Evolutionary conservation across 139 green algal genomes (phyloP).

Genomic region (Micromonas commoda): DNA sequence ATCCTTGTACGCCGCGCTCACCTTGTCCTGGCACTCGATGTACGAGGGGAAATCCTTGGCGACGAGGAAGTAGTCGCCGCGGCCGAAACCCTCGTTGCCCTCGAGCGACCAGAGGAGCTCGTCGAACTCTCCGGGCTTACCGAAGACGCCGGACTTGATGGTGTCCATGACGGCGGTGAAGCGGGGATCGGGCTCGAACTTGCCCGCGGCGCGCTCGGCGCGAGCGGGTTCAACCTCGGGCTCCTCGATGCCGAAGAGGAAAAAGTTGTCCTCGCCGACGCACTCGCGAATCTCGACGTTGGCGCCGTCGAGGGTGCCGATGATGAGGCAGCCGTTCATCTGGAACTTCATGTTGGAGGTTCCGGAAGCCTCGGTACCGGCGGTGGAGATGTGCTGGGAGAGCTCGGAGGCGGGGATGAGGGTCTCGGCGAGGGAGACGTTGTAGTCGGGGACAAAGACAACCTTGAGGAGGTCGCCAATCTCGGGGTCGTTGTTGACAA

Average conservation of each 20-base stretch:
- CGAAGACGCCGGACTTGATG: constrained; percentile 75
- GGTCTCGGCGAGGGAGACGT: constrained; percentile 71
- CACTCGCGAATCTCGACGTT: constrained; percentile 98
- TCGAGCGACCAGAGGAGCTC: constrained; percentile 70
- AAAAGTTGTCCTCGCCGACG: constrained; percentile 74
- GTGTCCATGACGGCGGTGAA: constrained; percentile 53
- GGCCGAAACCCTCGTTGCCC: constrained; percentile 51
- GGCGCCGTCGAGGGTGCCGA: constrained; percentile 96
- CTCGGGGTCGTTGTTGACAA: constrained; percentile 88
- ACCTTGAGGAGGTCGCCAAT: constrained; percentile 74
- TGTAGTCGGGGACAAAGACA: constrained; percentile 97
- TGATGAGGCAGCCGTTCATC: constrained; percentile 96
- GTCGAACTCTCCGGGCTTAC: constrained; percentile 51
- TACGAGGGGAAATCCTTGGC: constrained; percentile 91
- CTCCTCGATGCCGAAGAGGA: constrained; percentile 69
- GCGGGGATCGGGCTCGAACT: constrained; percentile 50
- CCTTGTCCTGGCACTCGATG: constrained; percentile 73
- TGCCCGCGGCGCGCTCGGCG: constrained; percentile 56
- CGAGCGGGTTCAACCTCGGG: constrained; percentile 61
- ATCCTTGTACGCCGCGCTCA: constrained; percentile 68
- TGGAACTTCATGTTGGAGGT: constrained; percentile 99
- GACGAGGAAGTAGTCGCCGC: constrained; percentile 90
- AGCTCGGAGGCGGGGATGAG: constrained; percentile 78
- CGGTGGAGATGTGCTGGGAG: constrained; percentile 77
- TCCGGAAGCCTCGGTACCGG: constrained; percentile 84